Conservation (phyloP, 1,284 basidiomycete species). For the Pseudomicrostroma phylloplanum region DNA sequence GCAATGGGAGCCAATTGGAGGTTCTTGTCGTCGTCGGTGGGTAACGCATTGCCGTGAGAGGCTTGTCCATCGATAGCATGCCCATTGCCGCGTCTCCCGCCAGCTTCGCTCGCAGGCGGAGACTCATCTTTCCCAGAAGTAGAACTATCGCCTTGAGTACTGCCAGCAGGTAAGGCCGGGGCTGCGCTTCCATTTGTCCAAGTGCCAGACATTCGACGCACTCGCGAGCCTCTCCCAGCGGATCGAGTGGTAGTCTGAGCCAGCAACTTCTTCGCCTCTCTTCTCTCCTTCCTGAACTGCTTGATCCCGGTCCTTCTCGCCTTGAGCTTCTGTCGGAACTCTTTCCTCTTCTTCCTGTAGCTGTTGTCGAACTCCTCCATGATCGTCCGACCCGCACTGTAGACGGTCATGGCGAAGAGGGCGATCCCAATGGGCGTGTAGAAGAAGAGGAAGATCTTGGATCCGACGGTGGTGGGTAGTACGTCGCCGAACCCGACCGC, state of each 20-base stretch:
- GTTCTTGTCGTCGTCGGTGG: neutral
- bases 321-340: neutral
- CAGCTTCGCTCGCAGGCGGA: neutral
- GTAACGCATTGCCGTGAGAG: neutral
- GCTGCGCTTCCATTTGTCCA: too few relatives aligned
- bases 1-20: neutral
- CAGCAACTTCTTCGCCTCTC: neutral
- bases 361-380: slow-evolving; percentile 56
- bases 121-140: neutral
- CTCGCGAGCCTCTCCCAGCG: neutral
- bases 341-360: slow-evolving; percentile 19
- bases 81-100: too few relatives aligned
- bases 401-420: slow-evolving; percentile 59
- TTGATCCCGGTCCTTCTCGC: neutral
- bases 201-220: too few relatives aligned
- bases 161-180: neutral
- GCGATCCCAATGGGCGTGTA: slow-evolving; percentile 49
- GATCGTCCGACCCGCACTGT: slow-evolving; percentile 63
- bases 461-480: slow-evolving; percentile 59
- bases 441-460: slow-evolving; percentile 36
- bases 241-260: neutral
- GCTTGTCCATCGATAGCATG: too few relatives aligned
- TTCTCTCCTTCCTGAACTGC: neutral
- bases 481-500: slow-evolving; percentile 74
- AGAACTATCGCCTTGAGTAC: neutral